Base-by-base conservation (phyloP, 1,284 basidiomycete genomes). In the Ustilago sp. region DNA sequence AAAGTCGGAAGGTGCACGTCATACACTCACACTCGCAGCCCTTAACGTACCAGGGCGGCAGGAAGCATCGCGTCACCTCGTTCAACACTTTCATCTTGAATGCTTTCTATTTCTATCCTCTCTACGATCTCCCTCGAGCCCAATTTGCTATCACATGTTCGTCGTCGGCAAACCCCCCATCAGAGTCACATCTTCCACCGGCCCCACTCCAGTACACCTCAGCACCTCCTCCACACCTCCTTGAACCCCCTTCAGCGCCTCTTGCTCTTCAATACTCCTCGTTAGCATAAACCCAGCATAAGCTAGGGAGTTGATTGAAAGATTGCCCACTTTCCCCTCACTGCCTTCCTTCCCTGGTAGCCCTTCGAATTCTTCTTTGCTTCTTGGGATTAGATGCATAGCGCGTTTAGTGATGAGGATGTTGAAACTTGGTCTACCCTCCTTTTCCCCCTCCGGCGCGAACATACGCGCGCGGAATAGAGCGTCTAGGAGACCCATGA, bases 361-460 rank as follows among this genome's bases (percentile, higher is more conserved):
- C 1, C 54, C 41, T 15, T 59, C 59, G 56, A 72, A 83, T 23
- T 77, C 74, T 15, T 85, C 84, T 17, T 53, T 28, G 4, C 65
- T 59, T 8, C 85, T 66, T 0, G 85, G 85, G 28, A 86, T 78
- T 8, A 86, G 41, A 59, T 86, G 84, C 75, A 86, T 75, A 7
- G 83, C 83, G 5, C 80, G 35, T 19, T 71, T 70, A 0, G 84
- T 83, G 58, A 86, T 53, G 31, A 86, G 61, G 7, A 86, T 56
- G 63, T 86, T 86, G 63, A 83, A 86, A 50, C 43, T 68, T 39
- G 45, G 63, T 19, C 52, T 23, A 8, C 35, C 43, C 1, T 8
- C n/a, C n/a, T 28, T 50, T 4, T 28, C 23, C n/a, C 31, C 48
- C 7, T 39, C 38, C 15, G 3, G 8, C 0, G 51, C 71, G 31